Base-by-base conservation (phyloP, 148 eudicot genomes). In the Rhododendron simsii region DNA sequence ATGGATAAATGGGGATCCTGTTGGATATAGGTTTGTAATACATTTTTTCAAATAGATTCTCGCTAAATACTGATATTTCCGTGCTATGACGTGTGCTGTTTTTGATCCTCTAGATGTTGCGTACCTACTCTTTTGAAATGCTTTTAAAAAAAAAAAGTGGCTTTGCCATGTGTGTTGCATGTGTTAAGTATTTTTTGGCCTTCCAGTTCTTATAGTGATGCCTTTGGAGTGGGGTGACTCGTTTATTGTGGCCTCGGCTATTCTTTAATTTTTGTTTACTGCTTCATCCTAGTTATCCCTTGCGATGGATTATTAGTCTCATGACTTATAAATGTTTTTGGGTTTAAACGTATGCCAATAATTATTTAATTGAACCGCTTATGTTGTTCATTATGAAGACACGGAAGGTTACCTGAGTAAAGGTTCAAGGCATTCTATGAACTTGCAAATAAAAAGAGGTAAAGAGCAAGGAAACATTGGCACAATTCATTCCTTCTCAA, bases 1-100 rank as follows among this genome's bases (percentile, higher is more conserved):
- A 83, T 96, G 99, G 99, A 87, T 96, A 59, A 96, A 96, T 85
- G 99, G 98, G 69, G 80, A 88, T 78, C 94, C 92, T 57, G 92
- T 93, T 91, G 99, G 99, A 85, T 96, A 96, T 90, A 96, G 99
- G 99, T 96, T 87, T 44, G 89, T 84, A 76, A 53, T 51, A 81
- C 84, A 69, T 9, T n/a, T 20, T 26, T 55, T 47, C 53, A 7
- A 39, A 35, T 47, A 78, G 76, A 85, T 79, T 55, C 14, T 80
- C 4, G 15, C 69, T 47, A 78, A 63, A 50, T 53, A 51, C 69
- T n/a, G 33, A 28, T 57, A 65, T 67, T 83, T 74, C 53, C 37
- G 16, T 77, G 74, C 37, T 57, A 41, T 55, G 74, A 10, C 15
- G 23, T 84, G 1, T 53, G 73, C 67, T 18, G 74, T 67, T 30